Percentiles rank a stretch among this genome's conserved stretches.
These are phyloP conservation scores for Boletus mariae DNA, from an alignment of 1,284 basidiomycete species.

Conservation along the genomic window DNA sequence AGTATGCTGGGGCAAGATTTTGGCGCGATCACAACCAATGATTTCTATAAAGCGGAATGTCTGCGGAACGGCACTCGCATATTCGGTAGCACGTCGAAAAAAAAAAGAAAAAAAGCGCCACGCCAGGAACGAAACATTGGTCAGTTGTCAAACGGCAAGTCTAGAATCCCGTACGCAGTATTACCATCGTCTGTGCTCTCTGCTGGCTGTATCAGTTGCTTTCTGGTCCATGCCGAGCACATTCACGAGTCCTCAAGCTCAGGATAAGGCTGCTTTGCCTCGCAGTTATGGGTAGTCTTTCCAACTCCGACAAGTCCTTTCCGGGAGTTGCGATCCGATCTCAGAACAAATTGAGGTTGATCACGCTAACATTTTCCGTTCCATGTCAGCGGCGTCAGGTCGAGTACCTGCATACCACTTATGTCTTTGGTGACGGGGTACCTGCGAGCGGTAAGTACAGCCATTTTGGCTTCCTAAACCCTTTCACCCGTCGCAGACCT, in stretches of 20 bases:
- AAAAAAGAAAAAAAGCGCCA: constrained; percentile 21
- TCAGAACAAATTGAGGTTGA: constrained; percentile 21
- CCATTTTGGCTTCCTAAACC: constrained; percentile 1
- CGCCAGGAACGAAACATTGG: constrained; percentile 8
- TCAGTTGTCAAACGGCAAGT: not conserved
- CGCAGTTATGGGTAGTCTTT: constrained; percentile 1
- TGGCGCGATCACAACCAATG: constrained; percentile 5
- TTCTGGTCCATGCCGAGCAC: not conserved
- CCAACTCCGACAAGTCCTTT: constrained; percentile 22
- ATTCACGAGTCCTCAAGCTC: not conserved
- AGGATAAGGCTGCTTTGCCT: not conserved
- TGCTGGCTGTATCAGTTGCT: not conserved
- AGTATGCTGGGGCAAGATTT: not conserved
- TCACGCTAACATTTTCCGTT: constrained; percentile 23
- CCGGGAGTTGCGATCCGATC: constrained; percentile 30
- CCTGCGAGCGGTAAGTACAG: constrained; percentile 19
- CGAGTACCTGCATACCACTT: constrained; percentile 24
- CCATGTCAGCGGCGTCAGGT: constrained; percentile 31
- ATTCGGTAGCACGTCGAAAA: constrained; percentile 18
- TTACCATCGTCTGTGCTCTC: not conserved
- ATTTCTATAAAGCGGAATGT: not conserved
- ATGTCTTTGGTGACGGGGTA: constrained; percentile 30
- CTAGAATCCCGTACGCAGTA: not conserved
- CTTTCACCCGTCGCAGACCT: constrained; percentile 8
- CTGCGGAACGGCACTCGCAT: not conserved